These are phyloP conservation scores for Saccharomycopsis sp. DNA, from an alignment of 805 yeast species.

Conservation along the genomic window DNA sequence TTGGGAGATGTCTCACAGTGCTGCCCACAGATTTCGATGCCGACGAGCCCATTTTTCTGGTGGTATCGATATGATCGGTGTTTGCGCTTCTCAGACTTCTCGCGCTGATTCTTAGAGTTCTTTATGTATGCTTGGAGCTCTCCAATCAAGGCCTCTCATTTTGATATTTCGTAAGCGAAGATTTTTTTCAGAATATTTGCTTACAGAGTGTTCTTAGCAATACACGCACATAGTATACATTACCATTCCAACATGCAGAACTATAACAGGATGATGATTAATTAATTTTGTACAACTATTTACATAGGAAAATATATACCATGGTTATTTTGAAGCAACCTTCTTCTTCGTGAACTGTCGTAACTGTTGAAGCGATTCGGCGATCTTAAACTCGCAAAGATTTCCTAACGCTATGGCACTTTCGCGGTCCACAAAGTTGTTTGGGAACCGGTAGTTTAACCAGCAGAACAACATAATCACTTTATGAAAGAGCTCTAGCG, in stretches of 20 bases:
- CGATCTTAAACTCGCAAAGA: constrained; percentile 51
- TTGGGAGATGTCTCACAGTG: constrained; percentile 7
- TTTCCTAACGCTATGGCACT: constrained; percentile 65
- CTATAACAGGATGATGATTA: background rate
- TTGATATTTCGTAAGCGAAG: background rate
- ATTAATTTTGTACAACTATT: background rate
- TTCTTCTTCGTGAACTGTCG: background rate
- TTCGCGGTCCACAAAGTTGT: constrained; percentile 67
- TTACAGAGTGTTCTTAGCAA: background rate
- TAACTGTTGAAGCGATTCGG: constrained; percentile 29
- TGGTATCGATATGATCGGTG: background rate
- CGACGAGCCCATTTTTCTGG: constrained; percentile 18
- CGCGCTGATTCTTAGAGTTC: too few species aligned
- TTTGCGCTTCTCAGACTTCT: too few species aligned
- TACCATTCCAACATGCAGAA: background rate
- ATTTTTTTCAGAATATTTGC: background rate
- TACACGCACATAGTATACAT: background rate
- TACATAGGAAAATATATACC: background rate
- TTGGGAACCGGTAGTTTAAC: constrained; percentile 84
- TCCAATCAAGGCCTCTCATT: background rate
- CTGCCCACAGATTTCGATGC: constrained; percentile 13
- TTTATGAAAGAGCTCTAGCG: constrained; percentile 62
- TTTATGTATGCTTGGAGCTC: too few species aligned
- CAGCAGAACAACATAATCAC: constrained; percentile 67
- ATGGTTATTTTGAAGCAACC: background rate